Percentiles rank a stretch among this genome's conserved stretches.
phyloP scores from a whole-genome alignment of 805 yeast species.

The Wickerhamomyces silvicola region DNA sequence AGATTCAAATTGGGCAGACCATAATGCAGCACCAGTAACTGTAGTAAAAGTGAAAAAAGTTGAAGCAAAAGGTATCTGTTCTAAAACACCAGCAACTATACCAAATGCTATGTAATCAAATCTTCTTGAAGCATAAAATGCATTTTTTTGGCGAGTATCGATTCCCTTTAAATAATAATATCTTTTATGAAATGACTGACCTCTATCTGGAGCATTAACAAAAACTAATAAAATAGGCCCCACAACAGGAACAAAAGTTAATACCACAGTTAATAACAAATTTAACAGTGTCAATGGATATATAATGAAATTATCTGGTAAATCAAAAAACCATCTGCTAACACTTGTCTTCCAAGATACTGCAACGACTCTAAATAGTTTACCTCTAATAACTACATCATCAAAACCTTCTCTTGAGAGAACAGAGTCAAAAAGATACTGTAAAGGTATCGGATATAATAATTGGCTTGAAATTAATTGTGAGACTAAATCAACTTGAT shows the following conservation, averaged over 20 bases:
- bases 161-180: conserved; percentile 53
- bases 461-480: conserved; percentile 34
- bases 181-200: conserved; percentile 44
- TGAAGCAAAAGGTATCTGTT: conserved; percentile 47
- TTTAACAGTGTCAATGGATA: conserved; percentile 37
- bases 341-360: conserved; percentile 28
- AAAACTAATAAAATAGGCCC: conserved; percentile 52
- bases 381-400: conserved; percentile 36
- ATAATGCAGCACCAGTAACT: conserved; percentile 56
- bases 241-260: conserved; percentile 47
- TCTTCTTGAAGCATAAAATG: conserved; percentile 28
- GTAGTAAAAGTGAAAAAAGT: conserved; percentile 52
- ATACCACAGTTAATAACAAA: conserved; percentile 27
- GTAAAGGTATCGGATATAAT: conserved; percentile 43
- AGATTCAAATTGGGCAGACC: conserved; percentile 43
- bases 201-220: conserved; percentile 49
- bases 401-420: conserved; percentile 39
- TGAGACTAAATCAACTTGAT: conserved; percentile 36
- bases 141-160: conserved; percentile 33
- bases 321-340: conserved; percentile 23
- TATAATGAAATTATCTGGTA: conserved; percentile 29
- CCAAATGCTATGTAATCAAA: conserved; percentile 48
- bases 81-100: conserved; percentile 41
- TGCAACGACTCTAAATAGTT: conserved; percentile 26
- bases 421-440: conserved; percentile 41